phyloP scores from a whole-genome alignment of 768 basidiomycete species.

The Solioccasus polychromus region DNA sequence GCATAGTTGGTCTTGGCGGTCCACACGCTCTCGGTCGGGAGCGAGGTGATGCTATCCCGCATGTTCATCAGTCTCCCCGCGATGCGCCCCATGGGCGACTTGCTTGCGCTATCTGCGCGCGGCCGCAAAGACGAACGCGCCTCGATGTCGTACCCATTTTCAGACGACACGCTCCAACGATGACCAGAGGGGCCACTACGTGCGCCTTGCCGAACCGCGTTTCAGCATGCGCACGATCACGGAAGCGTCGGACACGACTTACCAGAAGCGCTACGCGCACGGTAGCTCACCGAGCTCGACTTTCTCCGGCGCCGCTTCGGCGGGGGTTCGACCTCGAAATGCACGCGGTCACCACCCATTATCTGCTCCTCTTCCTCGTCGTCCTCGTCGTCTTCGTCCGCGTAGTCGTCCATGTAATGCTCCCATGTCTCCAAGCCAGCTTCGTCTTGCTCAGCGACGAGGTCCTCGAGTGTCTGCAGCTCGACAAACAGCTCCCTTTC shows the following conservation, averaged over 20 bases:
- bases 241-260: background rate
- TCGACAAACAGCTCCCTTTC: conserved; percentile 69
- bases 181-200: conserved; percentile 7
- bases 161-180: conserved; percentile 50
- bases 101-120: conserved; percentile 23
- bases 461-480: conserved; percentile 53
- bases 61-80: conserved; percentile 51
- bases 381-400: conserved; percentile 56
- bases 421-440: conserved; percentile 48
- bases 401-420: conserved; percentile 47
- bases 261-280: conserved; percentile 26
- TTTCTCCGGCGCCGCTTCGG: conserved; percentile 37
- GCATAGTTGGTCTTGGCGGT: conserved; percentile 76
- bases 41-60: conserved; percentile 49
- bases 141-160: conserved; percentile 36
- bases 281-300: conserved; percentile 26
- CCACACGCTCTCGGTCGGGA: conserved; percentile 63
- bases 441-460: conserved; percentile 59
- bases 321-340: conserved; percentile 25
- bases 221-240: background rate
- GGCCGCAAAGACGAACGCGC: conserved; percentile 23
- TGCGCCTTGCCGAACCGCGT: conserved; percentile 8
- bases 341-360: conserved; percentile 19
- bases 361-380: conserved; percentile 53
- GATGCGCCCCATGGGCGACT: conserved; percentile 37